Evolutionary conservation across 768 basidiomycete genomes (phyloP).

Genomic region (Polyporus arcularius): DNA sequence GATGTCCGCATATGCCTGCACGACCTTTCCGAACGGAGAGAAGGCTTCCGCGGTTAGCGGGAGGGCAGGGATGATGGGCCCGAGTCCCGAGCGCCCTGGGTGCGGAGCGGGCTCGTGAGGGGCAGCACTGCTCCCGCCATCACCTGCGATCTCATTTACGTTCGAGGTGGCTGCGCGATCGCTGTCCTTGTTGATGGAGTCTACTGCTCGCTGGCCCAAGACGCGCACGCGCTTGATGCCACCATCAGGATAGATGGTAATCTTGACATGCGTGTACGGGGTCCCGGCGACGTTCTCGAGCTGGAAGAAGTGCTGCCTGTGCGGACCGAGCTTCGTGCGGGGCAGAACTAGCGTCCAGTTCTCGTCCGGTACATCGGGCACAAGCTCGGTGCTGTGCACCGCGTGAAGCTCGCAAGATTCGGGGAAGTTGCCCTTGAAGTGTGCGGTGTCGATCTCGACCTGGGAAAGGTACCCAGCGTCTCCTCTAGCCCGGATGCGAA

Average conservation of each 20-base stretch:
- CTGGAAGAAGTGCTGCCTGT: conserved; percentile 88
- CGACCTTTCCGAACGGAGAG: conserved; percentile 84
- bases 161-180: conserved; percentile 8
- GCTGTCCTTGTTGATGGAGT: not conserved
- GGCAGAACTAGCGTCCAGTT: conserved; percentile 77
- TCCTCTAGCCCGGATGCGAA: conserved; percentile 50
- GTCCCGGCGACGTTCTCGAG: conserved; percentile 61
- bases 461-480: conserved; percentile 70
- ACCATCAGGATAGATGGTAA: conserved; percentile 94
- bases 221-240: conserved; percentile 93
- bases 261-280: conserved; percentile 78
- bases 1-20: conserved; percentile 81
- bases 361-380: conserved; percentile 38
- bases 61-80: conserved; percentile 48
- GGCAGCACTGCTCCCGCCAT: conserved; percentile 14
- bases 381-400: conserved; percentile 37
- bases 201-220: conserved; percentile 56
- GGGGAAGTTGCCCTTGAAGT: conserved; percentile 97
- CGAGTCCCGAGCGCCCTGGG: not conserved
- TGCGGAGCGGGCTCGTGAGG: not conserved
- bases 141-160: conserved; percentile 8
- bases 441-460: conserved; percentile 89
- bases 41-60: conserved; percentile 87
- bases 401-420: conserved; percentile 83
- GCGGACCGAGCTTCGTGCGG: conserved; percentile 81